These are phyloP conservation scores for Globisporangium cystogenes DNA, from an alignment of 352 stramenopile genomes.

Conservation along the genomic window DNA sequence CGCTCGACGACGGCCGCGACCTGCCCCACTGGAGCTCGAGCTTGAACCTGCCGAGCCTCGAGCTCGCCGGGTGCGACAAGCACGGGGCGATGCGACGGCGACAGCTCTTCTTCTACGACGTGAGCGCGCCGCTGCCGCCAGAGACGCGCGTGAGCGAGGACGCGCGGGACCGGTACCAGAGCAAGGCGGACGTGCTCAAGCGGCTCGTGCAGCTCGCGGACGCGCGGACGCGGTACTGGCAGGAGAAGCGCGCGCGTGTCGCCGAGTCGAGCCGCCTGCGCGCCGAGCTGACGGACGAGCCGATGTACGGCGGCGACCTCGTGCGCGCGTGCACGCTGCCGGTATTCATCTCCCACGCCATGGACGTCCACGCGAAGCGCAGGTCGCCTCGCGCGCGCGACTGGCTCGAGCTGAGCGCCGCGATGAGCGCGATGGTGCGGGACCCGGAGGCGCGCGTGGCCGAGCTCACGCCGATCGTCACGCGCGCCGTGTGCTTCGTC, in stretches of 20 bases:
- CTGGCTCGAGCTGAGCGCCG: slow-evolving; percentile 20
- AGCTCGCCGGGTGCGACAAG: slow-evolving; percentile 28
- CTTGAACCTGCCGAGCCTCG: slow-evolving; percentile 35
- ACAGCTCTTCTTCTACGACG: slow-evolving; percentile 42
- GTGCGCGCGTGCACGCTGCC: slow-evolving; percentile 45
- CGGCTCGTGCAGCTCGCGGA: slow-evolving; percentile 27
- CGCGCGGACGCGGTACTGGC: slow-evolving; percentile 28
- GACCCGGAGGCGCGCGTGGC: slow-evolving; percentile 36
- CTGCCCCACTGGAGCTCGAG: slow-evolving; percentile 31
- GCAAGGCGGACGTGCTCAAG: slow-evolving; percentile 32
- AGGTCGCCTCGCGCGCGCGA: slow-evolving; percentile 6
- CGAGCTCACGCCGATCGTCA: slow-evolving; percentile 36
- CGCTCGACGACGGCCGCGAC: slow-evolving; percentile 22
- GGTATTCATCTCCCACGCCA: slow-evolving; percentile 65
- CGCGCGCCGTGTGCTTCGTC: slow-evolving; percentile 70
- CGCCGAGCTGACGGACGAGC: slow-evolving; percentile 30
- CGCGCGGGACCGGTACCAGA: slow-evolving; percentile 13
- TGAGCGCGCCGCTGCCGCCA: slow-evolving; percentile 23
- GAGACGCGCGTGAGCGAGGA: slow-evolving; percentile 17
- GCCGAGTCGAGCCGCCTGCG: slow-evolving; percentile 20
- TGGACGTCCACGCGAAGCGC: slow-evolving; percentile 53
- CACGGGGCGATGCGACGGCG: slow-evolving; percentile 21
- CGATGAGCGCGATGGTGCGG: slow-evolving; percentile 44
- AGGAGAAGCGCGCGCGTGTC: slow-evolving; percentile 25
- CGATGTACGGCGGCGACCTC: slow-evolving; percentile 41